A percentile compares a stretch with the other conserved stretches of the same genome.
These are phyloP conservation scores for Cephaloascus albidus DNA, from an alignment of 805 yeast genomes.

Conservation along the genomic window DNA sequence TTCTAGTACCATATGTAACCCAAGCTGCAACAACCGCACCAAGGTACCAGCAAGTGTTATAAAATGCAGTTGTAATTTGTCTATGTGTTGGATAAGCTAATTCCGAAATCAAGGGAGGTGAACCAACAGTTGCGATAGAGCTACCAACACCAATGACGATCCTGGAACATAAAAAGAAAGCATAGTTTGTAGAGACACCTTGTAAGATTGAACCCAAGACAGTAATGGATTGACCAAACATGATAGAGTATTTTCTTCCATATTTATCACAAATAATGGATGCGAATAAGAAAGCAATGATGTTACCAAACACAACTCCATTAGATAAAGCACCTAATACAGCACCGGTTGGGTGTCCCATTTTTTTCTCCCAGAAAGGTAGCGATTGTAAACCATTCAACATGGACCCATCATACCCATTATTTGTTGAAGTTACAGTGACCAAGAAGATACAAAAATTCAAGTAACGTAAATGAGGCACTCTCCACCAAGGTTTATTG, in stretches of 20 bases:
- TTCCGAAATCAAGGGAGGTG: constrained; percentile 44
- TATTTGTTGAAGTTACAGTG: constrained; percentile 37
- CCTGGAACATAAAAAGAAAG: constrained; percentile 35
- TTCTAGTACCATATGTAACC: constrained; percentile 37
- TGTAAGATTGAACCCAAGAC: constrained; percentile 33
- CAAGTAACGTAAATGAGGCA: constrained; percentile 26
- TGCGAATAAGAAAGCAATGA: constrained; percentile 17
- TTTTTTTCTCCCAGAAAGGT: constrained; percentile 25
- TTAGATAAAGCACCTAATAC: constrained; percentile 29
- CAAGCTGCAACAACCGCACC: constrained; percentile 48
- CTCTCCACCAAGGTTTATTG: constrained; percentile 21
- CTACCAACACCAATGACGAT: constrained; percentile 39
- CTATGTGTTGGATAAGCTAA: constrained; percentile 38
- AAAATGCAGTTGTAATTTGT: constrained; percentile 31
- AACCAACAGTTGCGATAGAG: constrained; percentile 28
- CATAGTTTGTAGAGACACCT: constrained; percentile 30
- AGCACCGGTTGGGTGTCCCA: constrained; percentile 29
- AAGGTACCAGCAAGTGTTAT: constrained; percentile 42
- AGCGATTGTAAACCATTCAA: constrained; percentile 42
- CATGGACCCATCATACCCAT: constrained; percentile 40
- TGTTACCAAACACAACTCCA: constrained; percentile 32
- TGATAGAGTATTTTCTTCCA: constrained; percentile 26
- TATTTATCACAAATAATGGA: constrained; percentile 22
- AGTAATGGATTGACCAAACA: constrained; percentile 14
- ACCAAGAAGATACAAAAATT: constrained; percentile 27